phyloP scores from a whole-genome alignment of 192 early-diverging fungal genomes.

The Coemansia erecta region DNA sequence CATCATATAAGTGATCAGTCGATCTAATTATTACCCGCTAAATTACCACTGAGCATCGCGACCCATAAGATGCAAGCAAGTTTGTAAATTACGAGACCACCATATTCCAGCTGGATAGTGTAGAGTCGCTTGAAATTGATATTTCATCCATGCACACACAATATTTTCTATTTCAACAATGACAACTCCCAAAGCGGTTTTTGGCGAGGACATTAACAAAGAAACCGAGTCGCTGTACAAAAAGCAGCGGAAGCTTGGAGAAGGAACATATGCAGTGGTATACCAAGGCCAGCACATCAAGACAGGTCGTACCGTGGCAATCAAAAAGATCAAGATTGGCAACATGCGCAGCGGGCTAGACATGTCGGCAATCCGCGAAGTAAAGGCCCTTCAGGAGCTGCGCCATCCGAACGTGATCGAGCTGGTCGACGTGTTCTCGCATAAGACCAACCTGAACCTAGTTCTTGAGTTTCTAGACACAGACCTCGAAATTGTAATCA shows the following conservation, averaged over 20 bases:
- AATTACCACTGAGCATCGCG: too few species aligned
- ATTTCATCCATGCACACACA: too few species aligned
- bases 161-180: conserved; percentile 10
- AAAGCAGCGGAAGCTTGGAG: conserved; percentile 89
- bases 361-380: conserved; percentile 91
- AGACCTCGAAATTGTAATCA: conserved; percentile 96
- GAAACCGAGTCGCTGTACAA: conserved; percentile 70
- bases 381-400: conserved; percentile 90
- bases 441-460: conserved; percentile 87
- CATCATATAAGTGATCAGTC: too few species aligned
- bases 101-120: too few species aligned
- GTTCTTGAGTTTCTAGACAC: conserved; percentile 94
- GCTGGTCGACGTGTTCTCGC: conserved; percentile 90
- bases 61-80: not conserved
- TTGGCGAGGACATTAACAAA: conserved; percentile 65
- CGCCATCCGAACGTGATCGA: conserved; percentile 91
- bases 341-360: conserved; percentile 93
- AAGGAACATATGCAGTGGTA: conserved; percentile 95
- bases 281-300: conserved; percentile 68
- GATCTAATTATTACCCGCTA: too few species aligned
- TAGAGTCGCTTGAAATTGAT: too few species aligned
- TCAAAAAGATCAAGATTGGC: conserved; percentile 96
- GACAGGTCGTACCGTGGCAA: conserved; percentile 78
- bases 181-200: conserved; percentile 27
- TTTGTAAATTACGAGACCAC: not conserved